These are phyloP conservation scores for Melampsora larici-populina DNA, from an alignment of 1,284 basidiomycete genomes.

Conservation along the genomic window DNA sequence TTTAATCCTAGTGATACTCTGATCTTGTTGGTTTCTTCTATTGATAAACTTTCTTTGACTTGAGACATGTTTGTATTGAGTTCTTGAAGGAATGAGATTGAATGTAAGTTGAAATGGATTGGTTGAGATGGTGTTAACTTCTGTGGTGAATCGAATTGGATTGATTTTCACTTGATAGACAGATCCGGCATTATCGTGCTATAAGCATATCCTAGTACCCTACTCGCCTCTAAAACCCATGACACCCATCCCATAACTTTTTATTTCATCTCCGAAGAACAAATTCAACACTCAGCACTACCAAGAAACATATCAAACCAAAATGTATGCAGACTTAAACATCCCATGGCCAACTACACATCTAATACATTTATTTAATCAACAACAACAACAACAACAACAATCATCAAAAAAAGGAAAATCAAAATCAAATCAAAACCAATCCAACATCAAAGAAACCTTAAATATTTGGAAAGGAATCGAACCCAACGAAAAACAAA, in stretches of 20 bases:
- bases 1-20: conserved; percentile 90
- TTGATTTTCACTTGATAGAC: too few species aligned
- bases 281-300: too few species aligned
- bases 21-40: conserved; percentile 98
- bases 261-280: too few species aligned
- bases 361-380: conserved; percentile 6
- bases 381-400: background rate
- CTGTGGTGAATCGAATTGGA: too few species aligned
- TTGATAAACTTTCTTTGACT: conserved; percentile 69
- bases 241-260: too few species aligned
- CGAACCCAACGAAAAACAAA: background rate
- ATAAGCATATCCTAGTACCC: too few species aligned
- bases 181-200: too few species aligned
- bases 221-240: too few species aligned
- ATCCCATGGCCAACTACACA: conserved; percentile 34
- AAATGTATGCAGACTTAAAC: conserved; percentile 35
- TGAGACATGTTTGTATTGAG: conserved; percentile 20
- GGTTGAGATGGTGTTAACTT: too few species aligned
- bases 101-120: too few species aligned
- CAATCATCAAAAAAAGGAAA: background rate
- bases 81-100: too few species aligned
- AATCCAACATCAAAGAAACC: background rate
- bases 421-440: background rate
- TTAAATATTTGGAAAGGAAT: conserved; percentile 30
- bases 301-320: background rate